Conservation (phyloP, 768 basidiomycete species). For the Suillus tomentosus region DNA sequence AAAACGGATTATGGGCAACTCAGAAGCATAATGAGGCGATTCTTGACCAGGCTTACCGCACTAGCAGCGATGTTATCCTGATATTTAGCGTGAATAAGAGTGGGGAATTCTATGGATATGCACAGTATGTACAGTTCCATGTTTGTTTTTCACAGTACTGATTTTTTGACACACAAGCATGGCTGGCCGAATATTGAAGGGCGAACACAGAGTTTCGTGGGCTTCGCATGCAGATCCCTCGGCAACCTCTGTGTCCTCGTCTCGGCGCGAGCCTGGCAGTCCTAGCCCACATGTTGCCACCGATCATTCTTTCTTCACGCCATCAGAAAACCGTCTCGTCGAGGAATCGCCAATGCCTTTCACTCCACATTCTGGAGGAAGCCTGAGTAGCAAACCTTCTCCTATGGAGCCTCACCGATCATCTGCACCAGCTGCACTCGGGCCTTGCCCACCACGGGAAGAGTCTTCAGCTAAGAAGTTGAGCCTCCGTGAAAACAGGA, state of each 20-base stretch:
- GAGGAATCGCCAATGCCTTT: constrained; percentile 46
- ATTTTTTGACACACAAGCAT: constrained; percentile 48
- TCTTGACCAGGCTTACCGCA: constrained; percentile 91
- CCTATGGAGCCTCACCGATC: constrained; percentile 14
- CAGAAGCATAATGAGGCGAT: constrained; percentile 92
- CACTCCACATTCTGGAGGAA: constrained; percentile 13
- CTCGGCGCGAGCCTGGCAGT: constrained; percentile 18
- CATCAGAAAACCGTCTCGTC: constrained; percentile 39
- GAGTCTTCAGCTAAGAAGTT: constrained; percentile 27
- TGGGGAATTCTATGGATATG: constrained; percentile 94
- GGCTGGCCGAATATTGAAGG: constrained; percentile 60
- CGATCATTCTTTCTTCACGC: constrained; percentile 33
- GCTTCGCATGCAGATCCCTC: constrained; percentile 44
- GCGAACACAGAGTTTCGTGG: constrained; percentile 59
- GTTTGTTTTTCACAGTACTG: constrained; percentile 8
- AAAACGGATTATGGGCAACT: constrained; percentile 86
- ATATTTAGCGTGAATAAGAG: constrained; percentile 94
- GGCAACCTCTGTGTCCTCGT: constrained; percentile 33
- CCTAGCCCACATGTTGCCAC: constrained; percentile 9
- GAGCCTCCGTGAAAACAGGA: constrained; percentile 34
- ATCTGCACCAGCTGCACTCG: constrained; percentile 58
- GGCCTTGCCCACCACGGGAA: constrained; percentile 34
- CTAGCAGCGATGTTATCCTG: constrained; percentile 82
- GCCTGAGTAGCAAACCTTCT: neutral
- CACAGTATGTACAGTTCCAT: constrained; percentile 51